A percentile compares a stretch with the other conserved stretches of the same genome.
Evolutionary conservation across 2,329 filamentous ascomycete genomes (phyloP).

Genomic region (Fusarium keratoplasticum): DNA sequence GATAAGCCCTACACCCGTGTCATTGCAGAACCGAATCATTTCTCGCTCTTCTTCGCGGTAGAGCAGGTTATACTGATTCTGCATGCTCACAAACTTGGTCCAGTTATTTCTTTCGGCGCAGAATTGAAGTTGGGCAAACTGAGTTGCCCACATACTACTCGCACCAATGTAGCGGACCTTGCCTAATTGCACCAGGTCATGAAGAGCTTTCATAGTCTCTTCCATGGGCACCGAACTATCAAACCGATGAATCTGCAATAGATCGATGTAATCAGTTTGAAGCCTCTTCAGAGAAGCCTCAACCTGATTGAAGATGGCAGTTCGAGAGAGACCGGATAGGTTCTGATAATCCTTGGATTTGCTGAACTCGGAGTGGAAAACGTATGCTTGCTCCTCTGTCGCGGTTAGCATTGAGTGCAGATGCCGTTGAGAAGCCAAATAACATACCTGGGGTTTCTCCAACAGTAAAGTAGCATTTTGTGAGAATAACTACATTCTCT

Average conservation of each 20-base stretch:
- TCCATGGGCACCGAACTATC: conserved; percentile 45
- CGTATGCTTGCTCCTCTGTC: neutral
- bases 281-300: neutral
- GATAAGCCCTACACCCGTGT: neutral
- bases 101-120: conserved; percentile 64
- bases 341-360: neutral
- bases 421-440: no score
- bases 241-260: neutral
- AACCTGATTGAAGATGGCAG: neutral
- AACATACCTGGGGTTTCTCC: conserved; percentile 49
- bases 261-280: neutral
- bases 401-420: neutral
- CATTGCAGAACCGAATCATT: conserved; percentile 50
- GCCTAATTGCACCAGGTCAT: conserved; percentile 68
- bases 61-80: conserved; percentile 65
- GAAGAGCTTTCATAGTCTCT: conserved; percentile 73
- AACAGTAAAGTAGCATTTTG: conserved; percentile 65
- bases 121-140: conserved; percentile 63
- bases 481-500: conserved; percentile 67
- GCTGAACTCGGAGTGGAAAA: neutral
- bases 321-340: neutral
- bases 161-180: conserved; percentile 67
- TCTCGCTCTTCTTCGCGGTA: conserved; percentile 69
- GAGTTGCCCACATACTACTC: conserved; percentile 59
- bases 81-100: conserved; percentile 70